Evolutionary conservation across 352 stramenopile genomes (phyloP).

Genomic region (Blastocystis sp.): DNA sequence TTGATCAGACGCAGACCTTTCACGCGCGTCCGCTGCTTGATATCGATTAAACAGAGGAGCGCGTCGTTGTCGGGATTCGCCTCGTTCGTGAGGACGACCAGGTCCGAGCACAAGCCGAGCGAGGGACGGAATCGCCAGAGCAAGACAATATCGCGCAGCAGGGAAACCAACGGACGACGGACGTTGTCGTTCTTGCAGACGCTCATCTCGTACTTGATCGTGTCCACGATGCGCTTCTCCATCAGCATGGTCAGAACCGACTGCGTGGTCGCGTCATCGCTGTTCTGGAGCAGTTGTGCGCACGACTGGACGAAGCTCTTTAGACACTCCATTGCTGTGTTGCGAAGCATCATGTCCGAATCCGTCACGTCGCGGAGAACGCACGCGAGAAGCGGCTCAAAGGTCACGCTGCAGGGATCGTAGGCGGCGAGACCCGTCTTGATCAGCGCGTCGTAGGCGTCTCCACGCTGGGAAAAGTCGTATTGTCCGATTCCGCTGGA

Average conservation of each 20-base stretch:
- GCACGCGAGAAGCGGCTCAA: not conserved
- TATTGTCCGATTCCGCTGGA: not conserved
- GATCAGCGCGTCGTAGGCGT: slow-evolving; percentile 17
- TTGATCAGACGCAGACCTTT: not conserved
- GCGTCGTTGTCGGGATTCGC: not conserved
- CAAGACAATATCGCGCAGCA: slow-evolving; percentile 11
- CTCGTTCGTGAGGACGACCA: not conserved
- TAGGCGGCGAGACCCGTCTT: not conserved
- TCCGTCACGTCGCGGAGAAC: slow-evolving; percentile 4
- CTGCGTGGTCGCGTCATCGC: not conserved
- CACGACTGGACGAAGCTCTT: not conserved
- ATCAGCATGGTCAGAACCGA: not conserved
- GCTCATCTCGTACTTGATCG: not conserved
- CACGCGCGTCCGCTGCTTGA: not conserved
- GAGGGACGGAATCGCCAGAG: not conserved
- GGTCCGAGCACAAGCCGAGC: not conserved
- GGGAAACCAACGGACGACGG: not conserved
- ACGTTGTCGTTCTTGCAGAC: not conserved
- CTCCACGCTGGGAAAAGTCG: slow-evolving; percentile 10
- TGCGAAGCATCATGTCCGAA: slow-evolving; percentile 43
- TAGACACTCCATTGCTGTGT: not conserved
- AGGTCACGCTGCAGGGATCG: not conserved
- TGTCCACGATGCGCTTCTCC: not conserved
- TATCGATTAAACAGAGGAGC: not conserved
- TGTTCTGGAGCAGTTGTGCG: not conserved